phyloP scores from a whole-genome alignment of 345 rosid genomes.

The Raphanus raphanistrum region DNA sequence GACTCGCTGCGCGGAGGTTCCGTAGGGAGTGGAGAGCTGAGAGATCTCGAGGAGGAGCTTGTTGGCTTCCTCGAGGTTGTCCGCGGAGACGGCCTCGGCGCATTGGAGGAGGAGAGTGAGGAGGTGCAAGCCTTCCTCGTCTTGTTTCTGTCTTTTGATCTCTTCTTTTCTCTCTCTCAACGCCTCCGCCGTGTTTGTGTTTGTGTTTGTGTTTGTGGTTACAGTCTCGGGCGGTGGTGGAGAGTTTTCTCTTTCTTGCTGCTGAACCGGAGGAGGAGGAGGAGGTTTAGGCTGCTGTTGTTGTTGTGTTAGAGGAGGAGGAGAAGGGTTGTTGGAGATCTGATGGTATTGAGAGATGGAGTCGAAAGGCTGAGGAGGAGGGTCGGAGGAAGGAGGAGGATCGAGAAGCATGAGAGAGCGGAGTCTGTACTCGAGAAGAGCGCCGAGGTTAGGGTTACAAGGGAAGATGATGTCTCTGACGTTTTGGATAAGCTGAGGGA shows the following conservation, averaged over 20 bases:
- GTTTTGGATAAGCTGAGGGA: slow-evolving; percentile 94
- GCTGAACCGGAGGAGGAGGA: slow-evolving; percentile 27
- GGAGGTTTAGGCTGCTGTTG: slow-evolving; percentile 22
- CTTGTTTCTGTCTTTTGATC: slow-evolving; percentile 68
- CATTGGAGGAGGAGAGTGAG: slow-evolving; percentile 89
- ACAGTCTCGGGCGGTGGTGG: slow-evolving; percentile 44
- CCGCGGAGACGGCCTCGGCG: slow-evolving; percentile 94
- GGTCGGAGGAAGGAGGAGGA: slow-evolving; percentile 43
- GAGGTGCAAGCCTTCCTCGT: slow-evolving; percentile 92
- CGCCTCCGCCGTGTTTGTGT: slow-evolving; percentile 35
- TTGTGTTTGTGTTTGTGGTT: slow-evolving; percentile 19
- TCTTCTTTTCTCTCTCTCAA: slow-evolving; percentile 72
- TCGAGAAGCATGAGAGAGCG: slow-evolving; percentile 60
- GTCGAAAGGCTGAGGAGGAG: slow-evolving; percentile 36
- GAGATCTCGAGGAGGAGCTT: slow-evolving; percentile 88
- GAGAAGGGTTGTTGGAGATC: slow-evolving; percentile 12
- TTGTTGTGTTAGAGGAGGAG: slow-evolving; percentile 30
- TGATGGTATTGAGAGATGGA: slow-evolving; percentile 18
- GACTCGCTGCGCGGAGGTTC: slow-evolving; percentile 95
- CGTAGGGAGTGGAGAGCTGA: slow-evolving; percentile 85
- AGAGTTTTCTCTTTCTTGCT: slow-evolving; percentile 22
- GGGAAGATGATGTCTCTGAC: slow-evolving; percentile 93
- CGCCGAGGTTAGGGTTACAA: slow-evolving; percentile 87
- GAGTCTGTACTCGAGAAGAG: slow-evolving; percentile 79
- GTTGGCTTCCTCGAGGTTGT: slow-evolving; percentile 86